These are phyloP conservation scores for Metschnikowia arizonensis DNA, from an alignment of 805 yeast species.

Conservation along the genomic window DNA sequence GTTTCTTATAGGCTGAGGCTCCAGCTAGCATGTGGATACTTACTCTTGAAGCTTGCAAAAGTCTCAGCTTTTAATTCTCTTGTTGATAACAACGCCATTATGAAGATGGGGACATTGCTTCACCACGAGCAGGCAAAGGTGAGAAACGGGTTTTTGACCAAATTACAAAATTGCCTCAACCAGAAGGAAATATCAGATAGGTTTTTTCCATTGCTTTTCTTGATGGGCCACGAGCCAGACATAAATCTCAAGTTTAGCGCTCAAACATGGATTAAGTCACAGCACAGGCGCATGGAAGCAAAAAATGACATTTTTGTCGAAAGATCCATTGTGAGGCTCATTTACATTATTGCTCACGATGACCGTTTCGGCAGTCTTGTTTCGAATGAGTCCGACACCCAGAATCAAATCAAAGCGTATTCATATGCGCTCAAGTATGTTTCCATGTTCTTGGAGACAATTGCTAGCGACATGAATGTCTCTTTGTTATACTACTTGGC, in stretches of 20 bases:
- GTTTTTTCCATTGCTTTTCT: slow-evolving; percentile 64
- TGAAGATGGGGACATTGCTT: slow-evolving; percentile 51
- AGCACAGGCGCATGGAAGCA: slow-evolving; percentile 37
- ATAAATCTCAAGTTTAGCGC: slow-evolving; percentile 44
- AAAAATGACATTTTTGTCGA: slow-evolving; percentile 53
- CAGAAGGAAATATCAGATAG: slow-evolving; percentile 55
- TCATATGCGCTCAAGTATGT: slow-evolving; percentile 57
- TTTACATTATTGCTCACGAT: slow-evolving; percentile 73
- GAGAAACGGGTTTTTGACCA: slow-evolving; percentile 47
- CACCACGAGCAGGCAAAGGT: slow-evolving; percentile 65
- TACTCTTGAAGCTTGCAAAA: slow-evolving; percentile 61
- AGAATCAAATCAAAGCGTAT: slow-evolving; percentile 29
- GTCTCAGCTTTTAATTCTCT: slow-evolving; percentile 47
- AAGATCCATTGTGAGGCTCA: slow-evolving; percentile 58
- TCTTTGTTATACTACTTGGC: slow-evolving; percentile 73
- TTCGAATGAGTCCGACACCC: slow-evolving; percentile 16
- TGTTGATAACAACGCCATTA: slow-evolving; percentile 50
- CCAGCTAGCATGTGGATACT: slow-evolving; percentile 64
- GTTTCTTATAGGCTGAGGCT: slow-evolving; percentile 53
- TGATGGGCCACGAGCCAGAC: slow-evolving; percentile 74
- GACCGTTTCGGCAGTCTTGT: slow-evolving; percentile 52
- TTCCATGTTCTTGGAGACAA: slow-evolving; percentile 52
- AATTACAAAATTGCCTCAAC: slow-evolving; percentile 49
- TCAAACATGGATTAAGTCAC: slow-evolving; percentile 68
- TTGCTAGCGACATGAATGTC: slow-evolving; percentile 63